These are phyloP conservation scores for Ceratocystis eucalypticola DNA, from an alignment of 2,329 filamentous ascomycete genomes.

Conservation along the genomic window DNA sequence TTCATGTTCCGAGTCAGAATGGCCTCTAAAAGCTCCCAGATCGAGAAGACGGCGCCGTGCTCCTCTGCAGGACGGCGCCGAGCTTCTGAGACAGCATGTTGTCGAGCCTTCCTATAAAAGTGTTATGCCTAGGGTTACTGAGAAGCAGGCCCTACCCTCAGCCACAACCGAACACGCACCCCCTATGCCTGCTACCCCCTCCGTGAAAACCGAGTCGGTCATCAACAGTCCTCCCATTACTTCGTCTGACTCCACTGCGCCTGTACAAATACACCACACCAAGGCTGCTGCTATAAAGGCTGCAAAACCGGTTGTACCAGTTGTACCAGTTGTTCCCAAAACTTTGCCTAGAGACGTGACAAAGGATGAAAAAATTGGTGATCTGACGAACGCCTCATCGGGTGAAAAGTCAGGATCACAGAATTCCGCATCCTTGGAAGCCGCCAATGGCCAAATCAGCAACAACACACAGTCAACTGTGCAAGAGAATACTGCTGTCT, in stretches of 20 bases:
- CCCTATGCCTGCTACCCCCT: not conserved
- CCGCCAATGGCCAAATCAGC: constrained; percentile 10
- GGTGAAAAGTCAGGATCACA: constrained; percentile 1
- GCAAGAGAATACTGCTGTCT: constrained; percentile 21
- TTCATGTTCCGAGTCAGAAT: constrained; percentile 38
- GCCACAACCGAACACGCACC: not conserved
- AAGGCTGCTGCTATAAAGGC: constrained; percentile 22
- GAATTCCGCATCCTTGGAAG: not conserved
- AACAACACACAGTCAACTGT: constrained; percentile 17
- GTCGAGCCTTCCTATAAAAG: constrained; percentile 8
- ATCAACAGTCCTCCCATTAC: not conserved
- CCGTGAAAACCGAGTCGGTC: not conserved
- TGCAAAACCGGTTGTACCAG: constrained; percentile 30
- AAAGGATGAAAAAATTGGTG: constrained; percentile 20
- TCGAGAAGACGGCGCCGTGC: constrained; percentile 19
- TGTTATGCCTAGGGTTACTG: not conserved
- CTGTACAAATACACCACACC: not conserved
- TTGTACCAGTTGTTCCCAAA: constrained; percentile 38
- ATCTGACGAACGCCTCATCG: not conserved
- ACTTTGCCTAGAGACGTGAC: constrained; percentile 23
- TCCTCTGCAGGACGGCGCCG: constrained; percentile 12
- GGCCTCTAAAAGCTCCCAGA: constrained; percentile 32
- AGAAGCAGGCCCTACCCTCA: not conserved
- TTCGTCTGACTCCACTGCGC: not conserved
- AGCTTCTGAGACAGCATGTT: constrained; percentile 19